Evolutionary conservation across 2,329 filamentous ascomycete species (phyloP).

Genomic region (Alternaria sp.): DNA sequence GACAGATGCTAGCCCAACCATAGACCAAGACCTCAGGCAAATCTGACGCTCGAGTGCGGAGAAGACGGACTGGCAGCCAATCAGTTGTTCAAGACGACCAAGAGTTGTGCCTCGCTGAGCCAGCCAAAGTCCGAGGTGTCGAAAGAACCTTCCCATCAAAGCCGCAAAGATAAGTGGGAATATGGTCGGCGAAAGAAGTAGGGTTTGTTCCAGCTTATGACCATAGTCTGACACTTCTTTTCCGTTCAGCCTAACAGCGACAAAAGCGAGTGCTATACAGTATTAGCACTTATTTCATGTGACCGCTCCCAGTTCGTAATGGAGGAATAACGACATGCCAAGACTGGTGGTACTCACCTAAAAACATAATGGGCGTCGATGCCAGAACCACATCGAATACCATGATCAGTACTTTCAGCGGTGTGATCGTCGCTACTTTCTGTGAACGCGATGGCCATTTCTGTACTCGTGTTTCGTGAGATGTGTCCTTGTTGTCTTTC

Average conservation of each 20-base stretch:
- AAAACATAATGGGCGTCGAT: slow-evolving; percentile 38
- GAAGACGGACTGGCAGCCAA: slow-evolving; percentile 43
- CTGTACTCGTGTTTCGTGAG: neutral
- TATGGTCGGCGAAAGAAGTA: slow-evolving; percentile 38
- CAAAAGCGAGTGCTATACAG: slow-evolving; percentile 32
- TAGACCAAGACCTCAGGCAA: slow-evolving; percentile 33
- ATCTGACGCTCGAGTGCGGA: slow-evolving; percentile 43
- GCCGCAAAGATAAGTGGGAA: slow-evolving; percentile 44
- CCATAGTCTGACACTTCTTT: slow-evolving; percentile 27
- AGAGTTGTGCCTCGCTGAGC: slow-evolving; percentile 43
- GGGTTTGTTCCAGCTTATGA: slow-evolving; percentile 4
- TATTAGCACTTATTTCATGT: slow-evolving; percentile 11
- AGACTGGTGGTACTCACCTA: slow-evolving; percentile 23
- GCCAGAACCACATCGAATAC: slow-evolving; percentile 37
- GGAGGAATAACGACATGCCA: too few relatives aligned
- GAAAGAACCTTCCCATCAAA: slow-evolving; percentile 41
- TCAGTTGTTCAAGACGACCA: slow-evolving; percentile 36
- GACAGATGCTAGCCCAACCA: slow-evolving; percentile 35
- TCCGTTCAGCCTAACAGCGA: slow-evolving; percentile 34
- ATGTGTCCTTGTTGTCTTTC: neutral
- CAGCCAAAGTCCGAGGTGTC: slow-evolving; percentile 35
- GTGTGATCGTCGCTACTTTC: slow-evolving; percentile 31
- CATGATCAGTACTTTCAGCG: slow-evolving; percentile 27
- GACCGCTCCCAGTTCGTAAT: too few relatives aligned
- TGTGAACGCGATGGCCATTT: slow-evolving; percentile 31